Percentiles rank a stretch among this genome's conserved stretches.
Conservation (phyloP, 345 rosid species). For the Brassica cretica region DNA sequence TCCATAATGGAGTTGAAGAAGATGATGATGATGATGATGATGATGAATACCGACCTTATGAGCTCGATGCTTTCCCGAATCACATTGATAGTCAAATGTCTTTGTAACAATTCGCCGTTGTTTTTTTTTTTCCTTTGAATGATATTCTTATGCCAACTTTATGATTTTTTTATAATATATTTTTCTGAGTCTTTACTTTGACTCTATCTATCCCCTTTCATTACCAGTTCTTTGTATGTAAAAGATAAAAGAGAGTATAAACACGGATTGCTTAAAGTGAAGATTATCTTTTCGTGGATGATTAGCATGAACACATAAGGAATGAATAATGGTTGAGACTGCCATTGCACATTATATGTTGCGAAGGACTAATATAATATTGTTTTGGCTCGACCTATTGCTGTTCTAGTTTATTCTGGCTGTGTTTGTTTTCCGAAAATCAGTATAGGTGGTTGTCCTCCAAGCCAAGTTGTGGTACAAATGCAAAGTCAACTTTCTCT, state of each 20-base stretch:
- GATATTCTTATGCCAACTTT: too few species aligned
- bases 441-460: slow-evolving; percentile 99
- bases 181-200: too few species aligned
- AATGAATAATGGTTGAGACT: too few species aligned
- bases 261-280: not conserved
- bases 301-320: not conserved
- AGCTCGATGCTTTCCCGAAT: too few species aligned
- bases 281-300: not conserved
- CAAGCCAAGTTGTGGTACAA: slow-evolving; percentile 62
- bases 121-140: too few species aligned
- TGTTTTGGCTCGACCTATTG: not conserved
- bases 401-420: slow-evolving; percentile 27
- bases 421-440: slow-evolving; percentile 35
- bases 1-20: too few species aligned
- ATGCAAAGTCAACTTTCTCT: slow-evolving; percentile 71
- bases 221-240: not conserved
- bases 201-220: not conserved
- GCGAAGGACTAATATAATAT: not conserved
- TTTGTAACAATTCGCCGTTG: too few species aligned
- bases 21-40: too few species aligned
- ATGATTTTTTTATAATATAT: too few species aligned
- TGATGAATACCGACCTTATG: too few species aligned
- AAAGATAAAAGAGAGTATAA: not conserved
- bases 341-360: not conserved
- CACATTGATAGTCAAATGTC: too few species aligned